These are phyloP conservation scores for Microbotryum saponariae DNA, from an alignment of 1,284 basidiomycete genomes.

Conservation along the genomic window DNA sequence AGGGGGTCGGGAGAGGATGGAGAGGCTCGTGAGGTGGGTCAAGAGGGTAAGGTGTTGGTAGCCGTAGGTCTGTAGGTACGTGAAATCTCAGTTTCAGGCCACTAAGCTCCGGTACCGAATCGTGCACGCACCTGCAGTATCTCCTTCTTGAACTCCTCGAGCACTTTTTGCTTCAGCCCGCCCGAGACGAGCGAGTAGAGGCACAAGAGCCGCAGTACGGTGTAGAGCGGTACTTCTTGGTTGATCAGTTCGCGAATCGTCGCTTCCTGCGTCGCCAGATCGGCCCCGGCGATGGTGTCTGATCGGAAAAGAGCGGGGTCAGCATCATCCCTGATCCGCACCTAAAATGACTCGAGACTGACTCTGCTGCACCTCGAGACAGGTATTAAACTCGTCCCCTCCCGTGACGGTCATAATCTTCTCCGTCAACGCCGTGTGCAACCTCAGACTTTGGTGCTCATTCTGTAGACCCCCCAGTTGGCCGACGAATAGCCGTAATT, in stretches of 20 bases:
- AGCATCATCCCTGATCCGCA: neutral
- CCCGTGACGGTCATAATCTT: conserved; percentile 73
- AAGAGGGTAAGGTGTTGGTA: conserved; percentile 74
- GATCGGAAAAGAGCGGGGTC: neutral
- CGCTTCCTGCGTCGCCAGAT: conserved; percentile 63
- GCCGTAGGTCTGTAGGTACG: conserved; percentile 65
- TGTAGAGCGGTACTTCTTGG: conserved; percentile 69
- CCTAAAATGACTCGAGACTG: conserved; percentile 34
- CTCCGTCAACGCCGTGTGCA: conserved; percentile 93
- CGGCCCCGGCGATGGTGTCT: conserved; percentile 88
- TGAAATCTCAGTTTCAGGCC: neutral
- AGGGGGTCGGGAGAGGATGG: conserved; percentile 37
- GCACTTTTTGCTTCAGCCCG: conserved; percentile 75
- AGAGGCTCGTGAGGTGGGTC: conserved; percentile 52
- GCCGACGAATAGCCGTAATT: conserved; percentile 90
- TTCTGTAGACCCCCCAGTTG: conserved; percentile 83
- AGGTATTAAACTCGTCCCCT: conserved; percentile 83
- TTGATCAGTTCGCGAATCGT: conserved; percentile 81
- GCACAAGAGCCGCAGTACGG: conserved; percentile 71
- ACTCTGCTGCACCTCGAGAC: conserved; percentile 95
- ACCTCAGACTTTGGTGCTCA: conserved; percentile 77
- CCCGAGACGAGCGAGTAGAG: conserved; percentile 74
- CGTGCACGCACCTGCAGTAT: conserved; percentile 63
- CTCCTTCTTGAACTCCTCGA: conserved; percentile 85
- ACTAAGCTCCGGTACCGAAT: too few species aligned